Conservation (phyloP, 495 filamentous ascomycete genomes). For the Neurospora sp. region DNA sequence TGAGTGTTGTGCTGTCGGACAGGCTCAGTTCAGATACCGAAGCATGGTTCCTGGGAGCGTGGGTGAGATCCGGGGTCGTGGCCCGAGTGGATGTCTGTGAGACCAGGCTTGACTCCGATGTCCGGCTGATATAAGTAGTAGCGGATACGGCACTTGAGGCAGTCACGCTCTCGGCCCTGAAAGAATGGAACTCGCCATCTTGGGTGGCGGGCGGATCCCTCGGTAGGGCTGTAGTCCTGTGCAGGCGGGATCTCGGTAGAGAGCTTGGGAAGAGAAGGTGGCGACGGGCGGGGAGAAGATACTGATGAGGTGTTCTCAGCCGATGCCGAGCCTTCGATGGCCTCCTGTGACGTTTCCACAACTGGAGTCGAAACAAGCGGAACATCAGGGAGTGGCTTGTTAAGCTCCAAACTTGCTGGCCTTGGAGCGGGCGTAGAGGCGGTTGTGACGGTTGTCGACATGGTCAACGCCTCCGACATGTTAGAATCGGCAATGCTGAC, state of each 20-base stretch:
- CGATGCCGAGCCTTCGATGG: not conserved
- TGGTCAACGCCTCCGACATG: conserved; percentile 21
- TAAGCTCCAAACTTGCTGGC: conserved; percentile 26
- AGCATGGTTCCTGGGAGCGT: conserved; percentile 28
- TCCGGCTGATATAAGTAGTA: conserved; percentile 68
- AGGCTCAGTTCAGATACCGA: conserved; percentile 49
- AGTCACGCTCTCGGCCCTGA: conserved; percentile 39
- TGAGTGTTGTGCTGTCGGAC: conserved; percentile 48
- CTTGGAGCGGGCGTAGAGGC: conserved; percentile 17
- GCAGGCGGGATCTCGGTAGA: conserved; percentile 32
- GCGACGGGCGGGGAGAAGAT: conserved; percentile 29
- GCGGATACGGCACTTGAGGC: conserved; percentile 45
- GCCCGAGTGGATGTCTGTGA: conserved; percentile 81
- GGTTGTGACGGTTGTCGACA: conserved; percentile 16
- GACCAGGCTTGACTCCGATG: conserved; percentile 70
- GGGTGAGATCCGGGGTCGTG: conserved; percentile 66
- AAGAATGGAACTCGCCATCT: conserved; percentile 39
- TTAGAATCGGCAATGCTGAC: conserved; percentile 29
- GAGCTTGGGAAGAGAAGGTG: conserved; percentile 39
- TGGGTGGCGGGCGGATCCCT: conserved; percentile 28
- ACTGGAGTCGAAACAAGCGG: conserved; percentile 19
- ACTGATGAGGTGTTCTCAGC: conserved; percentile 19
- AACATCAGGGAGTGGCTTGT: conserved; percentile 36
- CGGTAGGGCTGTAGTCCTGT: conserved; percentile 38
- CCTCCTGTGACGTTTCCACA: conserved; percentile 13